Base-by-base conservation (phyloP, 140 eudicot species). In the Cichorium intybus region DNA sequence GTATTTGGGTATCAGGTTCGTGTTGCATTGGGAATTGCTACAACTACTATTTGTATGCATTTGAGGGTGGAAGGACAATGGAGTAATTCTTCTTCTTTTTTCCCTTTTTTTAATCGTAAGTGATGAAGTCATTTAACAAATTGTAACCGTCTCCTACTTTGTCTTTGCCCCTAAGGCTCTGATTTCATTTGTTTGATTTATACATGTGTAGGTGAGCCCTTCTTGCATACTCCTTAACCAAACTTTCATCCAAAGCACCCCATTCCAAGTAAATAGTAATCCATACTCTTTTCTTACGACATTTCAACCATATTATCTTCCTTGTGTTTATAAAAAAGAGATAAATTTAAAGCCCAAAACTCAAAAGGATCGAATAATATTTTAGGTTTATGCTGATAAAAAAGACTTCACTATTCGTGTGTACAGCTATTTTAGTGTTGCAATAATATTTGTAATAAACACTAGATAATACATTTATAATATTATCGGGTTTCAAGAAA, bases 161-260 rank as follows among this genome's bases (percentile, higher is more conserved):
- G 78, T 70, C 95, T 83, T 87, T 71, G 71, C 72, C 68, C 73
- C 70, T 63, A 83, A 73, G 95, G 60, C 75, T 86, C 70, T 80
- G 68, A 62, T 62, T 56, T n/a, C 63, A 60, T 28, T 37, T 35
- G 31, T 62, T 68, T 27, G 69, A 43, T 53, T 33, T n/a, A 39
- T 56, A 41, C 48, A 24, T 22, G 76, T 81, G 78, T 72, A 72
- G 92, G 85, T 85, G 78, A 78, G 68, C 74, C 84, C 71, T 84
- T 79, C 74, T 71, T 81, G 35, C 69, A 71, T 75, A 74, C 80
- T 78, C 82, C 72, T 78, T 51, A 66, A 75, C 74, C 66, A 75
- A 62, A 53, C 87, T 79, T 82, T 46, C 82, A 60, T 39, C 34
- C 64, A 43, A 81, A 81, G 81, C 87, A 77, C 75, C 60, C 33